Evolutionary conservation across 2,329 filamentous ascomycete genomes (phyloP).

Genomic region (Pyrenophora teres): DNA sequence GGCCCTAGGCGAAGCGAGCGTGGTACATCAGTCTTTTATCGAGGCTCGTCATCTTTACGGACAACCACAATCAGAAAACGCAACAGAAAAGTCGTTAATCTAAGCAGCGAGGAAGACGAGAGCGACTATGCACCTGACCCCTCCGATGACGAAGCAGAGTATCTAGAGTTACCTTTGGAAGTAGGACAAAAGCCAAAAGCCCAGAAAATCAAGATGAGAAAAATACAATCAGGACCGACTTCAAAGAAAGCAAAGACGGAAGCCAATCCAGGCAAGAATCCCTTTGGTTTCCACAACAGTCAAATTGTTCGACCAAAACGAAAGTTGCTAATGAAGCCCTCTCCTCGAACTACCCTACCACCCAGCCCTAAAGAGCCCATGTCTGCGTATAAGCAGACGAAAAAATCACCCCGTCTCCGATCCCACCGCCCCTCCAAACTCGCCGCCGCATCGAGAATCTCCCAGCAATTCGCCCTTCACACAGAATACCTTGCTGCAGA

Average conservation of each 20-base stretch:
- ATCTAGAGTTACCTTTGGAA: not conserved
- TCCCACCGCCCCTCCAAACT: not conserved
- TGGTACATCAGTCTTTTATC: slow-evolving; percentile 5
- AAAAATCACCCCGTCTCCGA: too few relatives aligned
- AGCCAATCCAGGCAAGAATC: slow-evolving; percentile 9
- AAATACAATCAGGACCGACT: not conserved
- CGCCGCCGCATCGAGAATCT: not conserved
- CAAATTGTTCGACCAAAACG: not conserved
- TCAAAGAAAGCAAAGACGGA: slow-evolving; percentile 1
- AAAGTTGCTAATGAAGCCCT: not conserved
- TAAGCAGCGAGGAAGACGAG: slow-evolving; percentile 17
- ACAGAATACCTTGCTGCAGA: not conserved
- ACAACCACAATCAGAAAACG: not conserved
- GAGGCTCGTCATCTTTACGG: not conserved
- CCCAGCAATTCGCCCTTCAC: not conserved
- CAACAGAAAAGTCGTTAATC: slow-evolving; percentile 9
- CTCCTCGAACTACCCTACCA: not conserved
- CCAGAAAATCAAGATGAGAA: not conserved
- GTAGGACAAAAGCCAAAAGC: not conserved
- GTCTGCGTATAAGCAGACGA: too few relatives aligned
- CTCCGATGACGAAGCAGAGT: slow-evolving; percentile 4
- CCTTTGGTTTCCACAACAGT: slow-evolving; percentile 8
- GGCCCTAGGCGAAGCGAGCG: not conserved
- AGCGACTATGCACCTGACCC: slow-evolving; percentile 6
- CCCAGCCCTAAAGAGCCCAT: not conserved